Evolutionary conservation across 1,284 basidiomycete species (phyloP), one percentile per base, ranked within the genome.

Genomic region (Moesziomyces globuligerus): DNA sequence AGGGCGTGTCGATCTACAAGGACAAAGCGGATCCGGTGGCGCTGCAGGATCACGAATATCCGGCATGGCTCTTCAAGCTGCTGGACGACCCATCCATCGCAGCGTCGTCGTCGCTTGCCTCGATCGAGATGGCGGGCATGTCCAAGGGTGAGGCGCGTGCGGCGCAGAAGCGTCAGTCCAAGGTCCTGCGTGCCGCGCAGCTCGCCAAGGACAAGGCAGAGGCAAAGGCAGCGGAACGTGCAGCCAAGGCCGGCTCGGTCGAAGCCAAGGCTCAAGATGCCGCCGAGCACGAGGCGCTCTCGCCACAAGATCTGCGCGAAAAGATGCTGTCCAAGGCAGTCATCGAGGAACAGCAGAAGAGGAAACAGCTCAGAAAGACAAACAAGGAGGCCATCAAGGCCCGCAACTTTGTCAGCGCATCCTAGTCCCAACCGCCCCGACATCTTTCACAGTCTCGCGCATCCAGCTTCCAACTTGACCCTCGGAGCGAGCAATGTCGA

Each of bases 31-130:
- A 91, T 34, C 89, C 95, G 3, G 83, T 93, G 11, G 92, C 94
- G 1, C 84, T 87, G 11, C 85, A 90, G 3, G 94, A 97, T 83
- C 88, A 91, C 36, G 88, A 90, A 75, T 96, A 97, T 83, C 94
- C 94, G 1, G 81, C 87, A 4, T 96, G 94, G 94, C 83, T 97
- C 41, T 97, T 93, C 92, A 89, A 86, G 21, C 81, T 94, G 40
- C 84, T 92, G 9, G 81, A 80, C 26, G 76, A 78, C 38, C 68
- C 76, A 1, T 66, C 69, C 7, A 68, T 72, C 39, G 54, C 61
- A 3, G 62, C 68, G 11, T 54, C 58, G 11, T 75, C 75, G 8
- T 68, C 75, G 13, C 60, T 78, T 11, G 59, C 69, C 9, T 71
- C 70, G 17, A 70, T 75, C 34, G 76, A 75, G 37, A 72, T 74